Base-by-base conservation (phyloP, 2,329 filamentous ascomycete genomes). In the Herpotrichia juniperi region DNA sequence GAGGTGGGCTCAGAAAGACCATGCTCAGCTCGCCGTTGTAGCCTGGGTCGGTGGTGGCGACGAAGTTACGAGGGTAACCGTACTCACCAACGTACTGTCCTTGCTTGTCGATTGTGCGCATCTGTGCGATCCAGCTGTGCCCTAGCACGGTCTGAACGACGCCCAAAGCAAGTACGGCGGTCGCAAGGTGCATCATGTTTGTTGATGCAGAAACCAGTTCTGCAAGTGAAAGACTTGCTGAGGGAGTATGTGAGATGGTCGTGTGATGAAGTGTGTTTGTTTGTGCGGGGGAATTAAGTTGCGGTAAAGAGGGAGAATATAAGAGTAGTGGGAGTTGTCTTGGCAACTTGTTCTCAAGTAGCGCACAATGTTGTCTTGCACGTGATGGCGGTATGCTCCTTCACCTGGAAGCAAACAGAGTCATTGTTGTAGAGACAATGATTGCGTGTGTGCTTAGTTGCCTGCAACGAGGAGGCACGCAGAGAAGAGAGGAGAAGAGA, bases 41-140 rank as follows among this genome's bases (percentile, higher is more conserved):
- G 9, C 75, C 79, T 7, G 81, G 74, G 32, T 78, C 71, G 5
- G 74, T 79, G 55, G 90, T 85, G 26, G 81, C 73, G 14, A 86
- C 73, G 66, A 86, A 91, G 42, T 86, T 87, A 57, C 92, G 87
- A n/a, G 88, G 78, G 69, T 87, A 96, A 26, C 93, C 93, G 21
- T 83, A 78, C 7, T 81, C 72, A 24, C 89, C 89, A 17, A 87
- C 78, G 69, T 92, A 91, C 28, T 85, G 85, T 48, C 92, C 93
- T 63, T 91, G 89, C 24, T 83, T 72, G 47, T 86, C 84, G 69
- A 97, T 86, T 51, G 86, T 84, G 56, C 80, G 83, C 44, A 93
- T 79, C 64, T 87, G 80, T 74, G 97, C 92, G 42, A 93, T 82
- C 93, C 93, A 97, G 16, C 86, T 88, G 75, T 97, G 93, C 7